phyloP scores from a whole-genome alignment of 495 filamentous ascomycete genomes.

The Aspergillus incahuasiensis region DNA sequence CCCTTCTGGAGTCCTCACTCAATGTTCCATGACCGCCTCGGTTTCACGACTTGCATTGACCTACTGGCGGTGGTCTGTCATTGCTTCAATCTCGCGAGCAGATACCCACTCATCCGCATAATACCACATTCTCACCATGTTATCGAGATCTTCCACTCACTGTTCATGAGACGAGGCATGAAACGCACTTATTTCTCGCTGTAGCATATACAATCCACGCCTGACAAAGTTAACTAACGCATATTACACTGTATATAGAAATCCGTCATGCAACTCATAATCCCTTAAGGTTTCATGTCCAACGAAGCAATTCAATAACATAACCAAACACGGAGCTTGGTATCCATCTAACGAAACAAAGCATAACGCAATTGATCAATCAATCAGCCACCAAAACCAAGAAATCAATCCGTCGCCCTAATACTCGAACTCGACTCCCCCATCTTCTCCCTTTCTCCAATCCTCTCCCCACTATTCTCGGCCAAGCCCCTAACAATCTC shows the following conservation, averaged over 20 bases:
- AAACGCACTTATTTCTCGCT: background rate
- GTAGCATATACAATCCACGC: background rate
- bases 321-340: background rate
- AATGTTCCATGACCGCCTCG: conserved; percentile 9
- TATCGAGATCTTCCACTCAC: background rate
- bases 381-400: too few relatives aligned
- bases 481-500: conserved; percentile 48
- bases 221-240: background rate
- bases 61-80: background rate
- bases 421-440: conserved; percentile 17
- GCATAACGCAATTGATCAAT: background rate
- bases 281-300: background rate
- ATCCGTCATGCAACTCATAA: conserved; percentile 1
- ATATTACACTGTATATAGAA: background rate
- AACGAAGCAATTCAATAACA: background rate
- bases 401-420: conserved; percentile 3
- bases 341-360: background rate
- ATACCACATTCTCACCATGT: too few relatives aligned
- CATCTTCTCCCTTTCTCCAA: background rate
- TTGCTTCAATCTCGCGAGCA: conserved; percentile 4
- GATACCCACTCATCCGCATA: conserved; percentile 2
- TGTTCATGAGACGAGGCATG: background rate
- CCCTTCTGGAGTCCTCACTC: background rate
- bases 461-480: conserved; percentile 17
- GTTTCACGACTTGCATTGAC: background rate